Evolutionary conservation across 176 grass and related monocot species (phyloP).

Genomic region (Stipa capillata): DNA sequence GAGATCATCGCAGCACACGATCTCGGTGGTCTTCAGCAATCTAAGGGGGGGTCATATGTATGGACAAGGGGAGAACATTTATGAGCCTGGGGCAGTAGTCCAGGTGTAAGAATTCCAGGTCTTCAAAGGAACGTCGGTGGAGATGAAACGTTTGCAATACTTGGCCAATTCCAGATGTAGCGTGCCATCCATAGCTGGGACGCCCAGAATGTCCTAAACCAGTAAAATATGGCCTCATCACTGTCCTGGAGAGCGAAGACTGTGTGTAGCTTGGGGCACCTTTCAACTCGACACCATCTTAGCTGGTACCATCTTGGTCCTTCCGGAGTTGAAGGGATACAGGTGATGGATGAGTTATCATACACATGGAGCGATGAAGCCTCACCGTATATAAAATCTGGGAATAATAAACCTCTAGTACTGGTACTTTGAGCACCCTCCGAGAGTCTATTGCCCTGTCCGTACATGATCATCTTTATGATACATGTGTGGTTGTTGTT

Average conservation of each 20-base stretch:
- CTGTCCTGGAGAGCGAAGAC: not conserved
- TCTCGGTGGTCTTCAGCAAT: not conserved
- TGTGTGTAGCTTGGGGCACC: not conserved
- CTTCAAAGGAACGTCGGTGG: rapidly evolving
- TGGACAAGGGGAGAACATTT: not conserved
- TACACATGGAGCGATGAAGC: not conserved
- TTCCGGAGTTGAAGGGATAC: not conserved
- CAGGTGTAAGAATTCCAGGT: not conserved
- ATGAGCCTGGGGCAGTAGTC: not conserved
- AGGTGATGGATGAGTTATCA: not conserved
- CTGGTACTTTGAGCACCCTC: not conserved
- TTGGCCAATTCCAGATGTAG: not conserved
- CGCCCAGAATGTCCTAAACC: not conserved
- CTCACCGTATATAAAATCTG: not conserved
- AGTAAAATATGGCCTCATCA: rapidly evolving
- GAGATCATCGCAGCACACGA: not conserved
- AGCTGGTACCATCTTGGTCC: rapidly evolving
- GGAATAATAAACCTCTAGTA: not conserved
- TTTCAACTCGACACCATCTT: not conserved
- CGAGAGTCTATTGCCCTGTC: too few species aligned
- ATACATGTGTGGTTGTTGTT: not conserved
- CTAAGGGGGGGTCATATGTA: rapidly evolving
- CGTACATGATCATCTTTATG: not conserved
- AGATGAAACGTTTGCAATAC: too few species aligned
- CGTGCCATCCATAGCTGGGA: not conserved